Evolutionary conservation across 345 rosid species (phyloP).

Genomic region (Eucalyptus microcorys): DNA sequence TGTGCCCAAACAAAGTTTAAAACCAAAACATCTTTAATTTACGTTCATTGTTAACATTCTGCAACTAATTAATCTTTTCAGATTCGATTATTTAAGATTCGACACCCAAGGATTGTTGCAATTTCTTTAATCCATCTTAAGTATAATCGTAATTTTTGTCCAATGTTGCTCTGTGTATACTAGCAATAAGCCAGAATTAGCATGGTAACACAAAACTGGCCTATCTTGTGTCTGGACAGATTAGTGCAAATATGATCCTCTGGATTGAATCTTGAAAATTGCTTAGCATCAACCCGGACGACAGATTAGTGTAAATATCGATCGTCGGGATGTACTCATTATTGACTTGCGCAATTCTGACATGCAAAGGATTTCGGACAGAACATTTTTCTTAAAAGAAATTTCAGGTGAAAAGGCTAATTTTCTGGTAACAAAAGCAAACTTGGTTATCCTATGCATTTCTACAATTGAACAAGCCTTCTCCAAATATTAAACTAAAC

Average conservation of each 20-base stretch:
- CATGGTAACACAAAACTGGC: not conserved
- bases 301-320: no score
- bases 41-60: not conserved
- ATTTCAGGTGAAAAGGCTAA: not conserved
- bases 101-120: not conserved
- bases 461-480: not conserved
- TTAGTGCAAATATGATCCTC: not conserved
- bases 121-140: not conserved
- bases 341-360: not conserved
- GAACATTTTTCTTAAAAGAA: not conserved
- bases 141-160: not conserved
- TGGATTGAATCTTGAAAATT: not conserved
- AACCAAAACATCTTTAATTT: not conserved
- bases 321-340: not conserved
- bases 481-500: not conserved
- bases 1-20: not conserved
- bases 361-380: not conserved
- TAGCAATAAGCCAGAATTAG: not conserved
- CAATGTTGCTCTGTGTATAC: not conserved
- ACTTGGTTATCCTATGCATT: not conserved
- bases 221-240: not conserved
- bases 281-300: not conserved
- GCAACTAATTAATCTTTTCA: not conserved
- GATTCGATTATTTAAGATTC: not conserved
- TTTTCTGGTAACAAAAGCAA: not conserved